phyloP scores from a whole-genome alignment of 176 grass and related monocot species.

The Dendrocalamus sinicus region DNA sequence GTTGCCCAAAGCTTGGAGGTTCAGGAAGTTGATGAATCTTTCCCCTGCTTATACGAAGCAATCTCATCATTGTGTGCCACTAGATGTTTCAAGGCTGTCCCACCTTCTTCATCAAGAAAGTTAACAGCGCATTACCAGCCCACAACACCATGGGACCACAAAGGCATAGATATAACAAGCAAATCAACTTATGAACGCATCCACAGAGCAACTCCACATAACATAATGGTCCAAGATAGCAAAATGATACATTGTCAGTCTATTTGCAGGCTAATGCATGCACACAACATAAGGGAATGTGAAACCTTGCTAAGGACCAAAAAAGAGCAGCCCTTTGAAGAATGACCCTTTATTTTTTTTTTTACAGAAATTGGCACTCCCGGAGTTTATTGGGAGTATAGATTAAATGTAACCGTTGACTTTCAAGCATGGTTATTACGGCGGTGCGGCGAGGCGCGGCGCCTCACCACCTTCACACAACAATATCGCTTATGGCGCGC shows the following conservation, averaged over 20 bases:
- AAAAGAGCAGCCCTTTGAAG: background rate
- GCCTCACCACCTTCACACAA: too few species aligned
- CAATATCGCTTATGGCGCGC: too few species aligned
- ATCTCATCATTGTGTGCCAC: background rate
- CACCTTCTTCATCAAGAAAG: slow-evolving; percentile 7
- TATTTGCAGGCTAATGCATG: background rate
- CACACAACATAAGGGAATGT: background rate
- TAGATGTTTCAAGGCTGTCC: slow-evolving; percentile 5
- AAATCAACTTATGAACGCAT: slow-evolving; percentile 16
- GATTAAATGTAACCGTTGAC: background rate
- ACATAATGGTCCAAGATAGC: background rate
- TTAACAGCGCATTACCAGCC: background rate
- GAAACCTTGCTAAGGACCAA: background rate
- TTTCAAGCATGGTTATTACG: too few species aligned
- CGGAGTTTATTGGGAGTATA: background rate
- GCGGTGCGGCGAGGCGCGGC: too few species aligned
- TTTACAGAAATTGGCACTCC: background rate
- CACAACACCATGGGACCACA: background rate
- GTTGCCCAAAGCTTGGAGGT: background rate
- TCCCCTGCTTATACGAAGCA: too few species aligned
- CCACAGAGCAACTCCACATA: background rate
- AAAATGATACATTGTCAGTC: background rate
- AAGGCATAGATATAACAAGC: background rate
- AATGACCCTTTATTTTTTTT: background rate
- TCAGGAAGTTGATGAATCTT: background rate